Evolutionary conservation across 495 filamentous ascomycete genomes (phyloP).

Genomic region (Annulohypoxylon stygium): DNA sequence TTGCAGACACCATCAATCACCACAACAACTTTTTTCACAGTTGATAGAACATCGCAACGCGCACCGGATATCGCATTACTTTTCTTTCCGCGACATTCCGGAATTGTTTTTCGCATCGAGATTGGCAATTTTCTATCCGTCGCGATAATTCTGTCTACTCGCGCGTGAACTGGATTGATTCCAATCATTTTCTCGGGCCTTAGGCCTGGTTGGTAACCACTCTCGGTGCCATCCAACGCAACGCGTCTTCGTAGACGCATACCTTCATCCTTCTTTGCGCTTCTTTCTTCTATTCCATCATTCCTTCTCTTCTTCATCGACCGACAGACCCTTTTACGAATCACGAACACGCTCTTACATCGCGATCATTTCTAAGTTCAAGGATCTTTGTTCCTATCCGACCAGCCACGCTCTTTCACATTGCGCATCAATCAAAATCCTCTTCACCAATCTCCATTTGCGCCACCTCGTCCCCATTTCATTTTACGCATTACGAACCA

Average conservation of each 20-base stretch:
- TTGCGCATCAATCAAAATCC: conserved; percentile 21
- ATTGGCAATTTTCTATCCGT: conserved; percentile 47
- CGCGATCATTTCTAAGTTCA: conserved; percentile 7
- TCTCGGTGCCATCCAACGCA: conserved; percentile 46
- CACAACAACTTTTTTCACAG: conserved; percentile 51
- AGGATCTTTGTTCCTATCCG: conserved; percentile 18
- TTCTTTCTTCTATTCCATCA: conserved; percentile 14
- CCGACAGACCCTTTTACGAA: conserved; percentile 31
- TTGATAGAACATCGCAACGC: conserved; percentile 53
- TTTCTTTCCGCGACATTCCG: conserved; percentile 45
- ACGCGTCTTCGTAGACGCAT: conserved; percentile 35
- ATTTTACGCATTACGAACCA: neutral
- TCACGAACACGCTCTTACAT: conserved; percentile 37
- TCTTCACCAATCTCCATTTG: no score
- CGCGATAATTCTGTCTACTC: conserved; percentile 25
- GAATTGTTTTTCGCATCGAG: conserved; percentile 45
- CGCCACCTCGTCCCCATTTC: neutral
- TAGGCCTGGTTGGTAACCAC: conserved; percentile 45
- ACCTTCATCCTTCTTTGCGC: conserved; percentile 44
- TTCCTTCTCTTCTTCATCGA: conserved; percentile 22
- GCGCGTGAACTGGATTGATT: conserved; percentile 52
- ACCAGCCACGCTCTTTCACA: conserved; percentile 5
- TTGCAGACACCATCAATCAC: conserved; percentile 40
- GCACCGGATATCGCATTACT: conserved; percentile 53
- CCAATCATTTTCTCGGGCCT: conserved; percentile 42